Evolutionary conservation across 2,329 filamentous ascomycete species (phyloP), one percentile per base, ranked within the genome.

Genomic region (Chaetomium olivaceum): DNA sequence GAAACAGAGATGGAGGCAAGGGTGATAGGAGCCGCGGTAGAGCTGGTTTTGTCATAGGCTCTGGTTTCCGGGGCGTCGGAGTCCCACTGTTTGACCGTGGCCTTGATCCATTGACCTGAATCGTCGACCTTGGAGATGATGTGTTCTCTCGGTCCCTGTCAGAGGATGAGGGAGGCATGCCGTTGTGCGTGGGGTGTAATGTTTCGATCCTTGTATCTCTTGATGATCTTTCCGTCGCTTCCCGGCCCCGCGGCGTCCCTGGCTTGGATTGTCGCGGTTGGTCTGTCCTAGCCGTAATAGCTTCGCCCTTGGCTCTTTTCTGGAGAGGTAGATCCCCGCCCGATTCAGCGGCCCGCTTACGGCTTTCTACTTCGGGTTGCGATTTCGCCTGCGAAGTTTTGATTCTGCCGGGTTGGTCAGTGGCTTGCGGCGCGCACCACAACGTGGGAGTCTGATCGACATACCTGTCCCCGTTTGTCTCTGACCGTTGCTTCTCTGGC

Each of bases 21-120:
- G 85, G 85, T 0, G 85, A 87, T 16, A 87, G 72, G 33, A 87
- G 71, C 2, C 81, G 82, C 9, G 85, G 85, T 7, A 87, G 77
- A 27, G 76, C 74, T 29, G 79, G 68, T 68, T 80, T 81, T 2
- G 76, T 71, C 12, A 56, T 21, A 3, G 29, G n/a, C 19, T 71
- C 71, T 21, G 51, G 36, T 55, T 70, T 74, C 21, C 71, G 70
- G 4, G 71, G 71, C 36, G 72, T 71, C 33, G 68, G 69, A 3
- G 67, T 69, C 16, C 59, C 68, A 29, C 71, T 73, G 52, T 69
- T 66, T 12, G 70, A 68, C 21, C 67, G 67, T 31, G 70, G 61
- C 27, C 66, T 66, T n/a, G 69, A 70, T 31, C 72, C 72, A 31
- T 73, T 74, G n/a, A 73, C 69, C 56, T 71, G 70, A 8, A 71